phyloP scores from a whole-genome alignment of 75 land plant genomes.

The Gnetum montanum region DNA sequence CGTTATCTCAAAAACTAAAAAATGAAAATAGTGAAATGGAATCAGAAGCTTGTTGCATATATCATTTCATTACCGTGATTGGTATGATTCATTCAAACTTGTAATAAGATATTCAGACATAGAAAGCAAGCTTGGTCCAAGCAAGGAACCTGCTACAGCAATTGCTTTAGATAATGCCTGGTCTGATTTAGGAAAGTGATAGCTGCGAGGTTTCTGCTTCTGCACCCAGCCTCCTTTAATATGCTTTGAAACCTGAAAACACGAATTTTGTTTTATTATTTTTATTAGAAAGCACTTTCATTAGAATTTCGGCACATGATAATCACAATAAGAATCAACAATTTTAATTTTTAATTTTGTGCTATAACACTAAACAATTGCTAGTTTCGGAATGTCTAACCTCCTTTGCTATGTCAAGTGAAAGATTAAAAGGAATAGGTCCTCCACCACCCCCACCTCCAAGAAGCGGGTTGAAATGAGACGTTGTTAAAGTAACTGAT shows the following conservation, averaged over 20 bases:
- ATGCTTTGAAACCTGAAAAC: constrained; percentile 44
- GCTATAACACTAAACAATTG: too few relatives aligned
- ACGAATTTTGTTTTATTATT: too few relatives aligned
- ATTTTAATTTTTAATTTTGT: too few relatives aligned
- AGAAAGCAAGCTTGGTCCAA: constrained; percentile 49
- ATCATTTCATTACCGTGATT: constrained; percentile 44
- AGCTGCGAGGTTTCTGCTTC: constrained; percentile 31
- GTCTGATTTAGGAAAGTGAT: constrained; percentile 50
- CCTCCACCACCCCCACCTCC: constrained; percentile 72
- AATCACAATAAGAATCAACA: too few relatives aligned
- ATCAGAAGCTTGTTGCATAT: not conserved
- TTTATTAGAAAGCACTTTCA: too few relatives aligned
- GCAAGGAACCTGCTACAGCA: constrained; percentile 46
- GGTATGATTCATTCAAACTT: constrained; percentile 73
- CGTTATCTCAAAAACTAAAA: too few relatives aligned
- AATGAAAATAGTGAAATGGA: too few relatives aligned
- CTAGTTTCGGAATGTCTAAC: constrained; percentile 24
- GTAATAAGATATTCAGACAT: constrained; percentile 76
- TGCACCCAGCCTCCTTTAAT: constrained; percentile 79
- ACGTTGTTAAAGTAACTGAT: constrained; percentile 54
- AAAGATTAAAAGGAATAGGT: constrained; percentile 71
- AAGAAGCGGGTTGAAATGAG: constrained; percentile 66
- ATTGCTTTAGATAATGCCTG: constrained; percentile 48
- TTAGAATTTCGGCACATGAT: too few relatives aligned
- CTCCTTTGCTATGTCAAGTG: constrained; percentile 39